Percentiles rank a stretch among this genome's conserved stretches.
These are phyloP conservation scores for Alternaria burnsii DNA, from an alignment of 2,329 filamentous ascomycete genomes.

Conservation along the genomic window DNA sequence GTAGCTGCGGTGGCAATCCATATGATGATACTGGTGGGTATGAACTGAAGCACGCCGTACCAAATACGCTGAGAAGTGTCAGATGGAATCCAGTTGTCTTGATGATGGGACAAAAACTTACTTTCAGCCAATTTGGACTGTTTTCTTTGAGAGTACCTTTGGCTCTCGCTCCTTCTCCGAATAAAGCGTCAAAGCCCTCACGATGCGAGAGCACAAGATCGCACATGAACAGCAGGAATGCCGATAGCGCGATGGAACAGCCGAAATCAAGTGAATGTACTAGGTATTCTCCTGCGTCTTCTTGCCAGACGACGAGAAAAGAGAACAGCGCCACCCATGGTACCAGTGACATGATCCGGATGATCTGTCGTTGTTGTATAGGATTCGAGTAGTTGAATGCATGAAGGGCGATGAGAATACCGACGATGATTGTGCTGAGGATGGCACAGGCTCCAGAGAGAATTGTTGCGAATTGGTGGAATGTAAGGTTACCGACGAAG, in stretches of 20 bases:
- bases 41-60: constrained; percentile 46
- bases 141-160: constrained; percentile 19
- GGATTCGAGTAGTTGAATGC: constrained; percentile 40
- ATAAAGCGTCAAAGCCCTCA: constrained; percentile 41
- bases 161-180: constrained; percentile 29
- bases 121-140: constrained; percentile 40
- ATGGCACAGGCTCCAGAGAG: constrained; percentile 32
- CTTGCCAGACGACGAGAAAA: constrained; percentile 33
- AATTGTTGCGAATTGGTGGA: constrained; percentile 36
- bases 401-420: constrained; percentile 28
- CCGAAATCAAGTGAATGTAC: constrained; percentile 36
- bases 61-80: constrained; percentile 30
- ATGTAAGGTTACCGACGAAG: constrained; percentile 35
- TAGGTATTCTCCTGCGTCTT: constrained; percentile 31
- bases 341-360: constrained; percentile 37
- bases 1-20: constrained; percentile 38
- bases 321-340: constrained; percentile 40
- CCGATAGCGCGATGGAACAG: constrained; percentile 39
- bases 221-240: constrained; percentile 44
- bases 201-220: constrained; percentile 38
- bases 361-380: constrained; percentile 41
- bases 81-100: not conserved
- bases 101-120: constrained; percentile 4
- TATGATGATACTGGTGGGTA: constrained; percentile 38
- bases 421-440: constrained; percentile 25